A percentile compares a stretch with the other conserved stretches of the same genome.
These are phyloP conservation scores for Quercus berberidifolia DNA, from an alignment of 306 rosid genomes.

Conservation along the genomic window DNA sequence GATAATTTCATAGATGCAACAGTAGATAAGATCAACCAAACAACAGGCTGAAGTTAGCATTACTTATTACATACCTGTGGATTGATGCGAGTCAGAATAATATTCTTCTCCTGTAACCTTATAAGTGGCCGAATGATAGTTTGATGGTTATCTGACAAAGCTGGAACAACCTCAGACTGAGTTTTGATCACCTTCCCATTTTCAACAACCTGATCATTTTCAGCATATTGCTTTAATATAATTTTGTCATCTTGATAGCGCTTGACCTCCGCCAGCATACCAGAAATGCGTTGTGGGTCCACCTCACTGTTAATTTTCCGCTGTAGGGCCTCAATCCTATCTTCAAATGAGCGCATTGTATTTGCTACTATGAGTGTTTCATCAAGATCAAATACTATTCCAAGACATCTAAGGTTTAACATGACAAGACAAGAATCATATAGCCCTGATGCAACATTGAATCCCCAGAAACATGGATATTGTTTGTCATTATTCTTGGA, in stretches of 20 bases:
- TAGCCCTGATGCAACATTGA: slow-evolving; percentile 67
- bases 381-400: slow-evolving; percentile 97
- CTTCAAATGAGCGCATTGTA: slow-evolving; percentile 99
- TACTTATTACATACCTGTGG: slow-evolving; percentile 64
- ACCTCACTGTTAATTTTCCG: slow-evolving; percentile 76
- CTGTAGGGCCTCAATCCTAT: slow-evolving; percentile 89
- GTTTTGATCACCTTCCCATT: slow-evolving; percentile 81
- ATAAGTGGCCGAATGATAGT: slow-evolving; percentile 80
- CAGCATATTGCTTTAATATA: slow-evolving; percentile 90
- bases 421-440: slow-evolving; percentile 83
- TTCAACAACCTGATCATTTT: slow-evolving; percentile 87
- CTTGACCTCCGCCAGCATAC: slow-evolving; percentile 85
- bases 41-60: slow-evolving; percentile 7
- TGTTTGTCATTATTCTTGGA: slow-evolving; percentile 58
- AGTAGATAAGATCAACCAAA: background rate
- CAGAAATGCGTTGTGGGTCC: slow-evolving; percentile 77
- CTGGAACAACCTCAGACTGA: slow-evolving; percentile 85
- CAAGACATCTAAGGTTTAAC: slow-evolving; percentile 97
- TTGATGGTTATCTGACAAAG: slow-evolving; percentile 76
- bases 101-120: slow-evolving; percentile 79
- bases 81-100: slow-evolving; percentile 93
- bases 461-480: slow-evolving; percentile 90
- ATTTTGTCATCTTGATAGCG: slow-evolving; percentile 86
- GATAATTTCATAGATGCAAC: slow-evolving; percentile 1
- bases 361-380: slow-evolving; percentile 97